Base-by-base conservation (phyloP, 2,329 filamentous ascomycete genomes). In the Fusarium ambrosium region DNA sequence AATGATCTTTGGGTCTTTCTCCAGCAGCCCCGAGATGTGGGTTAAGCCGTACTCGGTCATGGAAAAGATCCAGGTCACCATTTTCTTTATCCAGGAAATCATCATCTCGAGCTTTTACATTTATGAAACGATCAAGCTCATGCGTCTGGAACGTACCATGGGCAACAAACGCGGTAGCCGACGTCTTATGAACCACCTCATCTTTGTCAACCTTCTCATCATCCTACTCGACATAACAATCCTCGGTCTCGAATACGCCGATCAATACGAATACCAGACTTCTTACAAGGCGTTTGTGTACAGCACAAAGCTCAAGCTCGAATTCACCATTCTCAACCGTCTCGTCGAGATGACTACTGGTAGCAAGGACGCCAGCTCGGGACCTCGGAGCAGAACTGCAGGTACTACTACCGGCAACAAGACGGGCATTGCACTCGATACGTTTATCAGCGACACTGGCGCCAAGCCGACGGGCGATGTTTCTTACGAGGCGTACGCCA, bases 61-160 rank as follows among this genome's bases (percentile, higher is more conserved):
- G 81, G 89, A 90, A 72, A 87, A 88, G 77, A 84, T 90, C 20
- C 88, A 90, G 75, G 86, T 90, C 78, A 87, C 87, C 7, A 82
- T 88, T 9, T 90, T 90, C 76, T 89, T 87, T 73, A 64, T 89
- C 14, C 89, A 90, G 74, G 89, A 90, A 68, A 83, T 87, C 61
- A 82, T 89, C 70, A 85, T 90, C 60, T 89, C 88, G 1, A 82
- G 82, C 1, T 80, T 89, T 22, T 90, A 89, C 77, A 89, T 91
- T 66, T 82, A 81, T 78, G 87, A 90, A 72, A 88, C 89, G 0
- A 79, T 87, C 67, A 85, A 84, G 37, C 84, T 89, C 66, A 81
- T 90, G 62, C 84, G 84, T 9, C 74, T 86, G 11, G 84, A 88
- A 68, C 82, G 83, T 3, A 71, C 72, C 14, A 73, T 80, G 66